phyloP scores from a whole-genome alignment of 129 eudicot genomes.

The carrot (Daucus carota) region DH1_v3.0 NC_030384.2:26782001-26782500 shows the following conservation, averaged over 20 bases:
- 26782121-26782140: not conserved
- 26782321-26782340: not conserved
- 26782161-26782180: slow-evolving; percentile 11
- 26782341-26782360: not conserved
- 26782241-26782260: not conserved
- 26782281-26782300: too few relatives aligned
- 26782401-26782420: not conserved
- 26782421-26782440: not conserved
- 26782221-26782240: slow-evolving; percentile 17
- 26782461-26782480: slow-evolving; percentile 68
- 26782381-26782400: not conserved
- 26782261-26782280: not conserved
- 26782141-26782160: not conserved
- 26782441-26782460: not conserved
- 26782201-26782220: slow-evolving; percentile 20
- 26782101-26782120: not conserved
- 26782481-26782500: slow-evolving; percentile 30
- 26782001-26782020: not conserved
- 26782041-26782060: not conserved
- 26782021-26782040: not conserved
- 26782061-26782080: not conserved
- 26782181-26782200: slow-evolving; percentile 16
- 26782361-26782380: not conserved
- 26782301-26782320: not conserved
- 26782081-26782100: not conserved